These are phyloP conservation scores for Deakozyma indianensis DNA, from an alignment of 805 yeast genomes.

Conservation along the genomic window DNA sequence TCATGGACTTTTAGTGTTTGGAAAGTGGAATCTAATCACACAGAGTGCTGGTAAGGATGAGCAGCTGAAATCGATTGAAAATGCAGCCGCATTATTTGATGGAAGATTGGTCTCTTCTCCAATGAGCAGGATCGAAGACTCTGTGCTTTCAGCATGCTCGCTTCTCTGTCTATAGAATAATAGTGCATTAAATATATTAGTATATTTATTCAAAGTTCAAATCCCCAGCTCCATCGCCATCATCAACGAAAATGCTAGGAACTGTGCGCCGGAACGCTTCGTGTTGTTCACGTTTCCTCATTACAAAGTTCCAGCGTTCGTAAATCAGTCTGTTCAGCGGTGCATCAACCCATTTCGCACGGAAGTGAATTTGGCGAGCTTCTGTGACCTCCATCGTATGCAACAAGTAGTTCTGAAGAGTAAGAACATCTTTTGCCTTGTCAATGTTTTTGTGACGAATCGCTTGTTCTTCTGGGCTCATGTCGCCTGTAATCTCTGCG, in stretches of 20 bases:
- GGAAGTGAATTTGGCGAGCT: background rate
- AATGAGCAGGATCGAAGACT: background rate
- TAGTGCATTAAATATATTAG: background rate
- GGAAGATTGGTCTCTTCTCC: background rate
- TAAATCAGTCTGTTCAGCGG: background rate
- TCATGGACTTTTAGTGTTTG: constrained; percentile 42
- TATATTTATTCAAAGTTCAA: background rate
- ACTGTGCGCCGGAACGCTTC: too few species aligned
- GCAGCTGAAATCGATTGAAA: background rate
- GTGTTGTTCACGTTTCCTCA: too few species aligned
- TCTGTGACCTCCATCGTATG: background rate
- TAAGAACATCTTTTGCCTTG: background rate
- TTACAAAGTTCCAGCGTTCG: background rate
- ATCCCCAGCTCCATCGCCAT: background rate
- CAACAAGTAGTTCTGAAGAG: background rate
- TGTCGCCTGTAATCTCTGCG: background rate
- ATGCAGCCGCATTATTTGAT: background rate
- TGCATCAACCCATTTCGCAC: background rate
- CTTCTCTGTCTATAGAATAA: background rate
- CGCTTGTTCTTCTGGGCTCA: background rate
- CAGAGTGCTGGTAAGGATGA: background rate
- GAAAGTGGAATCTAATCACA: constrained; percentile 33
- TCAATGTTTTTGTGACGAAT: background rate
- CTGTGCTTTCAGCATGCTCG: background rate
- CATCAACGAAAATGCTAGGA: background rate